Percentiles rank a stretch among this genome's conserved stretches.
Conservation (phyloP, 2,329 filamentous ascomycete genomes). For the Hortaea sp. region DNA sequence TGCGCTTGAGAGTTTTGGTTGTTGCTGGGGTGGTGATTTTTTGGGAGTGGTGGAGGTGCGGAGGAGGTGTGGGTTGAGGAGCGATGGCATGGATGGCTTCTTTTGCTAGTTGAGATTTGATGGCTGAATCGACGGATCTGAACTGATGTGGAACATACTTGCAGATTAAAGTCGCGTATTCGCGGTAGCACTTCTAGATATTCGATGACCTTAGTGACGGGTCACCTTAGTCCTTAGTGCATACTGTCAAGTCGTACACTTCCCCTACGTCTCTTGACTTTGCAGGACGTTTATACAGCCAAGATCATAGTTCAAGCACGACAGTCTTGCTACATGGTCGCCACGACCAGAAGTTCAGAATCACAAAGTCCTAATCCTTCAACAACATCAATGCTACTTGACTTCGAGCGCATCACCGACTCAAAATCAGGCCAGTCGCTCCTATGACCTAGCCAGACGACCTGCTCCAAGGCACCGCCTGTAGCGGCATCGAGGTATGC, state of each 20-base stretch:
- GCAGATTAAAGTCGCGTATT: too few relatives aligned
- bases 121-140: too few relatives aligned
- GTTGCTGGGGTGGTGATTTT: not conserved
- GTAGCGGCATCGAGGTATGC: slow-evolving; percentile 34
- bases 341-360: slow-evolving; percentile 15
- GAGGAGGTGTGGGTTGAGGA: not conserved
- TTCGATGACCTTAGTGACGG: too few relatives aligned
- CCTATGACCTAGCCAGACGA: slow-evolving; percentile 35
- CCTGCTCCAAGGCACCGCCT: slow-evolving; percentile 19
- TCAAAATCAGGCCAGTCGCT: slow-evolving; percentile 30
- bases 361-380: slow-evolving; percentile 6
- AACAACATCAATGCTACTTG: slow-evolving; percentile 6
- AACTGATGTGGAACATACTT: too few relatives aligned
- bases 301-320: too few relatives aligned
- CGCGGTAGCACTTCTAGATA: too few relatives aligned
- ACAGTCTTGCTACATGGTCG: not conserved
- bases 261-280: too few relatives aligned
- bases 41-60: not conserved
- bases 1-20: slow-evolving; percentile 7
- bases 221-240: too few relatives aligned
- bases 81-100: not conserved
- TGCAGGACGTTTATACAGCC: too few relatives aligned
- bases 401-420: slow-evolving; percentile 5
- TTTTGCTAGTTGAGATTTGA: too few relatives aligned
- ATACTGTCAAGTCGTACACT: too few relatives aligned